These are phyloP conservation scores for Canariomyces notabilis DNA, from an alignment of 2,329 filamentous ascomycete genomes.

Conservation along the genomic window DNA sequence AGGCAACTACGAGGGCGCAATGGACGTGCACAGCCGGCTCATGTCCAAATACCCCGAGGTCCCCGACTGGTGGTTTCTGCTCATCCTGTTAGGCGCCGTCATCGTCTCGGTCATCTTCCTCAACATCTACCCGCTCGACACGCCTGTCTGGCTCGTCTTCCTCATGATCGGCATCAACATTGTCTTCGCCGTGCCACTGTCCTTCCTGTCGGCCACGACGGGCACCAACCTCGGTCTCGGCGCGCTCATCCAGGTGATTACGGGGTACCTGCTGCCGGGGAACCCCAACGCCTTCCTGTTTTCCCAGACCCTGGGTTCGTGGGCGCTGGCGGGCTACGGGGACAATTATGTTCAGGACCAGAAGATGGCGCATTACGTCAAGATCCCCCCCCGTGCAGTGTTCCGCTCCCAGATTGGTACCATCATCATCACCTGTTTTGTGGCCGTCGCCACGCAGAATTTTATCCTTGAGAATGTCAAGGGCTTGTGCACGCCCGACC, in stretches of 20 bases:
- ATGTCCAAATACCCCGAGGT: constrained; percentile 43
- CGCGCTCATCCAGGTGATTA: constrained; percentile 40
- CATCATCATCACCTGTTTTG: constrained; percentile 39
- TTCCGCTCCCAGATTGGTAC: constrained; percentile 40
- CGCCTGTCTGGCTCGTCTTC: constrained; percentile 31
- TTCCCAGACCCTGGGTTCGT: constrained; percentile 36
- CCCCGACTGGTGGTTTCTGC: constrained; percentile 46
- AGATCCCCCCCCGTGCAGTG: constrained; percentile 37
- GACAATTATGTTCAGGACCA: constrained; percentile 38
- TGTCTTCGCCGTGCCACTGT: constrained; percentile 40
- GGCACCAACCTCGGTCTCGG: constrained; percentile 40
- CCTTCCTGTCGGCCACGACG: constrained; percentile 41
- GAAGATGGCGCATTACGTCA: constrained; percentile 40
- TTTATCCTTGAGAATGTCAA: constrained; percentile 37
- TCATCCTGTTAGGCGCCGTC: constrained; percentile 32
- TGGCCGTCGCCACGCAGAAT: constrained; percentile 38
- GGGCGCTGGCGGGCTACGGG: constrained; percentile 39
- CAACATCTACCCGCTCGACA: constrained; percentile 30
- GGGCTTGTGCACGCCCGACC: constrained; percentile 25
- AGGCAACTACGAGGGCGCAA: constrained; percentile 38
- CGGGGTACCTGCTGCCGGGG: constrained; percentile 31
- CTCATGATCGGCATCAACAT: constrained; percentile 34
- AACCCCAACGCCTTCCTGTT: constrained; percentile 35
- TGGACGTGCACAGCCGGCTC: constrained; percentile 38
- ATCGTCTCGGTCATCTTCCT: constrained; percentile 31